Base-by-base conservation (phyloP, 495 filamentous ascomycete species). In the Chaetomium tenue region DNA sequence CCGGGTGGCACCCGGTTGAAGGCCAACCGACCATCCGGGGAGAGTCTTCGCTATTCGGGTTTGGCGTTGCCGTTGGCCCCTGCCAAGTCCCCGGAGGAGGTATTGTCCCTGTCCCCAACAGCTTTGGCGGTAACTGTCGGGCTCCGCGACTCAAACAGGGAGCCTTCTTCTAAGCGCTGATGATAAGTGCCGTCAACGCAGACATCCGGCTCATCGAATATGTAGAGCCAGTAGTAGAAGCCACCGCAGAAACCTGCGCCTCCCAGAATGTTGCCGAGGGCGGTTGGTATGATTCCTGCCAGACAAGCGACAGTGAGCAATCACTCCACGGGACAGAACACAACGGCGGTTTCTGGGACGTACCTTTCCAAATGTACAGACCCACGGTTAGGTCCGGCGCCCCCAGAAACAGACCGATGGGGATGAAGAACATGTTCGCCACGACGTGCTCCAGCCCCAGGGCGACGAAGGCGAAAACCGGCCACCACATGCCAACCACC, bases 381-480 rank as follows among this genome's bases (percentile, higher is more conserved):
- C 79, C 77, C 9, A 84, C 77, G 0, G 74, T 76, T 26, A 88
- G 75, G 0, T 68, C 72, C 0, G 84, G 83, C 0, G 84, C 76
- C 0, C 74, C 76, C 0, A 83, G 65, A 72, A 79, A 88, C 30
- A 88, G 84, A 9, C 73, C 82, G 68, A 83, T 70, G 11, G 85
- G 84, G 42, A 88, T 82, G 67, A 87, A 86, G 42, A 84, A 86
- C 84, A 87, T 88, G 66, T 87, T 88, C 50, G 84, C 85, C 30
- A 88, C 82, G 51, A 87, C 84, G 72, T 88, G 86, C 46, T 87
- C 85, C 7, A 87, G 78, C 0, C 81, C 83, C 6, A 88, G 74
- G 12, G 77, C 80, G 18, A 86, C 84, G 66, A 87, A 88, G 12
- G 80, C 81, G 58, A 86, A 85, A 23, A 83, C 84, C 0, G 85